Conservation (phyloP, 305 asterid species). For the Rubia balearica region DNA sequence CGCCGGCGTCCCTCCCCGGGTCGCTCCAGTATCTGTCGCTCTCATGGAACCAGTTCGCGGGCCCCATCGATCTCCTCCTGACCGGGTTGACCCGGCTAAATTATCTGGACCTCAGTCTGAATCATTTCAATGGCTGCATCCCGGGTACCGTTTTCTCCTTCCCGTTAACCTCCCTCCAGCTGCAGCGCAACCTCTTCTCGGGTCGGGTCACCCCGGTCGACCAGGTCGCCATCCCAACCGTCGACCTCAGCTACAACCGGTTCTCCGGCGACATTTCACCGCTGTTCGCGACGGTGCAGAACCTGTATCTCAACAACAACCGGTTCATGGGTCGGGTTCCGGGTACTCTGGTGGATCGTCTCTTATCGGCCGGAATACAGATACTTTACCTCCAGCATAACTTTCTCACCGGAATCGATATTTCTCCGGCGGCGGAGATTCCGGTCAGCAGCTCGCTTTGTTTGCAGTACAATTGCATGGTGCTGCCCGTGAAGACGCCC, state of each 20-base stretch:
- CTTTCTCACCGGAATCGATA: constrained; percentile 68
- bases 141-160: constrained; percentile 52
- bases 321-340: constrained; percentile 86
- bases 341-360: constrained; percentile 57
- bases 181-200: constrained; percentile 65
- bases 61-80: constrained; percentile 52
- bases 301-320: constrained; percentile 69
- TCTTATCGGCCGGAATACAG: constrained; percentile 50
- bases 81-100: constrained; percentile 43
- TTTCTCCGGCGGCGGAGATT: constrained; percentile 71
- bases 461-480: constrained; percentile 93
- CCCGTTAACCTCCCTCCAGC: constrained; percentile 61
- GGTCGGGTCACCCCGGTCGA: constrained; percentile 50
- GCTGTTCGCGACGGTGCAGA: constrained; percentile 56
- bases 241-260: constrained; percentile 81
- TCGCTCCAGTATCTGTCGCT: constrained; percentile 67
- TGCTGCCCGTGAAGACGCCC: constrained; percentile 69
- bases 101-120: constrained; percentile 65
- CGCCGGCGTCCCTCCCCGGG: constrained; percentile 46
- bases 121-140: constrained; percentile 61
- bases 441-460: constrained; percentile 71
- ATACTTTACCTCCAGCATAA: constrained; percentile 73
- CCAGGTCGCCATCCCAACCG: constrained; percentile 50
- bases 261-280: constrained; percentile 67
- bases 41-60: constrained; percentile 65